Conservation (phyloP, 768 basidiomycete genomes). For the Mrakia blollopis region DNA sequence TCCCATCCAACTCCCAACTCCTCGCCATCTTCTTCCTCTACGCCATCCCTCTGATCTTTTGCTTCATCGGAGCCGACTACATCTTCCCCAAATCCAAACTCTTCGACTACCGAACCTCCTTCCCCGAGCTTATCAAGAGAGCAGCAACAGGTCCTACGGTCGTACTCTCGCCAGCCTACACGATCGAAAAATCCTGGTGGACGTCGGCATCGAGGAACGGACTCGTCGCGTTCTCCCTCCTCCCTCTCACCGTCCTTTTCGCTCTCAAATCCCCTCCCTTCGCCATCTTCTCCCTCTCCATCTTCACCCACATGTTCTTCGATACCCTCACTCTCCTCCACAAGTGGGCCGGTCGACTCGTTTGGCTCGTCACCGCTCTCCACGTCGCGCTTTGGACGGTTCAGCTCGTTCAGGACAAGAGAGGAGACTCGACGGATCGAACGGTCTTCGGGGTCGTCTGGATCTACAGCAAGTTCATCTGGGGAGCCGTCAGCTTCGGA, state of each 20-base stretch:
- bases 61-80: conserved; percentile 65
- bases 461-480: conserved; percentile 59
- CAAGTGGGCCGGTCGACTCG: conserved; percentile 63
- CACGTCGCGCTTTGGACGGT: conserved; percentile 68
- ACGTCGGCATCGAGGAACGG: conserved; percentile 63
- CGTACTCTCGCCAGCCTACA: conserved; percentile 53
- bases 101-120: conserved; percentile 41
- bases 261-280: conserved; percentile 66
- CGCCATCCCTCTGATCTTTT: conserved; percentile 49
- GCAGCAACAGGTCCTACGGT: conserved; percentile 39
- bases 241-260: conserved; percentile 65
- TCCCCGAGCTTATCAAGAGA: conserved; percentile 40
- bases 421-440: conserved; percentile 47
- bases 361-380: conserved; percentile 59
- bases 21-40: conserved; percentile 52
- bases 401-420: conserved; percentile 56
- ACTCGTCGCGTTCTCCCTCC: conserved; percentile 64
- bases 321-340: conserved; percentile 71
- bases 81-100: conserved; percentile 53
- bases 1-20: conserved; percentile 64
- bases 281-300: conserved; percentile 62
- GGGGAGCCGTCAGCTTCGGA: conserved; percentile 55
- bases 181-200: conserved; percentile 67
- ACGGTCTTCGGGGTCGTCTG: conserved; percentile 52
- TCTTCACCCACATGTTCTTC: conserved; percentile 61